Evolutionary conservation across 179 eudicot species (phyloP).

Genomic region (Beta macrorhiza): DNA sequence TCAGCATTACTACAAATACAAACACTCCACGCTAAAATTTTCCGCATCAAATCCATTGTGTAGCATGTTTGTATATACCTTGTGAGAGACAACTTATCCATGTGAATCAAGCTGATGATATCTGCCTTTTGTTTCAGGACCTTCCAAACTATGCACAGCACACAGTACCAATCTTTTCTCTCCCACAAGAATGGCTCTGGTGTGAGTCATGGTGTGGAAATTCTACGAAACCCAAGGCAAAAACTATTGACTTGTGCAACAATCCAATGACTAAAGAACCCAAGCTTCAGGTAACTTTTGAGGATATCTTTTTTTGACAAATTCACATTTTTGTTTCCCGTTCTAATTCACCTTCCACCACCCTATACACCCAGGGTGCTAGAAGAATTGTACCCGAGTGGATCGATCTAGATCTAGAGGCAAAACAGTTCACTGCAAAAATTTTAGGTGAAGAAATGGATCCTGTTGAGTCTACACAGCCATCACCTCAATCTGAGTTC

Average conservation of each 20-base stretch:
- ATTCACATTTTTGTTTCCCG: not conserved
- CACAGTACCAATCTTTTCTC: conserved; percentile 89
- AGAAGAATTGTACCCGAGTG: conserved; percentile 88
- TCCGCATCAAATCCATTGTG: not conserved
- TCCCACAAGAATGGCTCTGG: conserved; percentile 99
- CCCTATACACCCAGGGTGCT: conserved; percentile 57
- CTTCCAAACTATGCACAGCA: conserved; percentile 99
- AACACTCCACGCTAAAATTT: not conserved
- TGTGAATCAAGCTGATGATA: conserved; percentile 7
- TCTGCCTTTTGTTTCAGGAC: conserved; percentile 54
- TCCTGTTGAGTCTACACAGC: conserved; percentile 31
- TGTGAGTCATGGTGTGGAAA: conserved; percentile 99
- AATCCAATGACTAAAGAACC: conserved; percentile 99
- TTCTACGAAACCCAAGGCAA: conserved; percentile 82
- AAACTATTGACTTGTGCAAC: conserved; percentile 94
- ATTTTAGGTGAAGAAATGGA: conserved; percentile 66
- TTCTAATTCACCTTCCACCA: not conserved
- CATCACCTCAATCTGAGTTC: conserved; percentile 30
- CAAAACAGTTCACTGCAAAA: conserved; percentile 70
- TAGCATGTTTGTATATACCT: not conserved
- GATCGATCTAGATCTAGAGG: conserved; percentile 89
- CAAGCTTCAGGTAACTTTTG: conserved; percentile 71
- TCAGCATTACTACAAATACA: too few relatives aligned
- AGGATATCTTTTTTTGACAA: too few relatives aligned
- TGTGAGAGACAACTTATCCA: not conserved